phyloP scores from a whole-genome alignment of 192 early-diverging fungal species.

The Podila clonocystis region DNA sequence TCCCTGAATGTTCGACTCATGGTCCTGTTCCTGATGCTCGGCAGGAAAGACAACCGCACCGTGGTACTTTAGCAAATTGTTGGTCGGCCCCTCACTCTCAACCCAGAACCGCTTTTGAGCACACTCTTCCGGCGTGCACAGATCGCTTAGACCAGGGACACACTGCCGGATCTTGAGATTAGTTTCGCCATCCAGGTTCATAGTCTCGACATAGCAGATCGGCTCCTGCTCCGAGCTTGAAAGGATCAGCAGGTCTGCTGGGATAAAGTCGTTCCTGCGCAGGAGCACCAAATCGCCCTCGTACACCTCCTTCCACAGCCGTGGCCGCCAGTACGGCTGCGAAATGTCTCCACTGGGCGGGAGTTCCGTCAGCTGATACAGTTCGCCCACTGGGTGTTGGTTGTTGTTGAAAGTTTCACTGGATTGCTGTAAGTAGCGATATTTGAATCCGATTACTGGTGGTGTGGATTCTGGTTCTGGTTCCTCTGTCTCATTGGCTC shows the following conservation, averaged over 20 bases:
- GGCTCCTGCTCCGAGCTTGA: constrained; percentile 72
- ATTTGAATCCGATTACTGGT: not conserved
- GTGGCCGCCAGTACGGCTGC: constrained; percentile 46
- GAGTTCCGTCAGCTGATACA: not conserved
- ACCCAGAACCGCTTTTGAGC: constrained; percentile 52
- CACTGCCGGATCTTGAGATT: constrained; percentile 78
- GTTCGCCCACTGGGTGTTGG: not conserved
- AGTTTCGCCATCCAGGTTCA: constrained; percentile 85
- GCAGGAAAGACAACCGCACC: constrained; percentile 60
- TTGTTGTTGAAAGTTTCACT: not conserved
- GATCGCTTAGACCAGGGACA: constrained; percentile 57
- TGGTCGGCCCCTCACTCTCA: constrained; percentile 69
- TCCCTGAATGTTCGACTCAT: not conserved
- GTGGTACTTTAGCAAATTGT: constrained; percentile 69
- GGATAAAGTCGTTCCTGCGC: constrained; percentile 66
- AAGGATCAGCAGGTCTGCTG: constrained; percentile 74
- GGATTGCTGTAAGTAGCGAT: not conserved
- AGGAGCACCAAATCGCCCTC: constrained; percentile 74
- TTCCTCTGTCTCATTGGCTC: not conserved
- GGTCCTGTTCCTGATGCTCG: constrained; percentile 5
- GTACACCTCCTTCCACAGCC: constrained; percentile 63
- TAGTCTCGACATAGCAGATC: constrained; percentile 79
- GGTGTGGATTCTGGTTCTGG: not conserved
- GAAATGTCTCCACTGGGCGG: constrained; percentile 1
- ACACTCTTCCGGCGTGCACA: constrained; percentile 67